Evolutionary conservation across 2,329 filamentous ascomycete genomes (phyloP), one percentile per base, ranked within the genome.

Genomic region (Colletotrichum navitas): DNA sequence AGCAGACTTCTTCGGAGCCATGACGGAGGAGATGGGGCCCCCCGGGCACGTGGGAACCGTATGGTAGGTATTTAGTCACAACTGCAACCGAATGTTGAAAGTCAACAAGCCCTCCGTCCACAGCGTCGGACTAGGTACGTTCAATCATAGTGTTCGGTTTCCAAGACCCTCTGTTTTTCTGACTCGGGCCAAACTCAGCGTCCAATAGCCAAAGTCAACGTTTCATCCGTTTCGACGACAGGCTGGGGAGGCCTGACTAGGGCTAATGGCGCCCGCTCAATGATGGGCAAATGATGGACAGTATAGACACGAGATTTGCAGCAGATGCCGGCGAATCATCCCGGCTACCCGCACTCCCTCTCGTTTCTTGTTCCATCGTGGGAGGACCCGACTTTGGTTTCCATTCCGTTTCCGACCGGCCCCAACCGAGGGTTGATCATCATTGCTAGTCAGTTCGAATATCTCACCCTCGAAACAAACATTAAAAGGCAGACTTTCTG

Each of bases 211-310:
- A 39, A 4, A 54, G 24, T 59, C 45, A 54, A 43, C 7, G 59
- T 71, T 63, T 71, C 68, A 55, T 32, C 34, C 41, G 59, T 68
- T 71, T 68, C 65, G 68, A 63, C 68, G 58, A 64, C 59, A 63
- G 54, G 59, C 65, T 18, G 41, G 65, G 68, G 52, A 29, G 14
- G 24, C 59, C 65, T 24, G 16, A 60, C 11, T 12, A 16, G 5
- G 8, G 11, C 32, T 11, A 24, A 8, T 24, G 26, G 3, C 10
- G 5, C 49, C 14, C 14, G 14, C 34, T 49, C 26, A 14, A 39
- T 8, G 43, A 26, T 32, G 45, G 10, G 41, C 56, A 56, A 6
- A 32, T 41, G 41, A 66, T 32, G 41, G 16, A 29, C 18, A 5
- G 10, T 3, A 5, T 18, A 24, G 24, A 43, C 1, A 12, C 16